Evolutionary conservation across 208 protist species (phyloP).

Genomic region (Angomonas deanei): DNA sequence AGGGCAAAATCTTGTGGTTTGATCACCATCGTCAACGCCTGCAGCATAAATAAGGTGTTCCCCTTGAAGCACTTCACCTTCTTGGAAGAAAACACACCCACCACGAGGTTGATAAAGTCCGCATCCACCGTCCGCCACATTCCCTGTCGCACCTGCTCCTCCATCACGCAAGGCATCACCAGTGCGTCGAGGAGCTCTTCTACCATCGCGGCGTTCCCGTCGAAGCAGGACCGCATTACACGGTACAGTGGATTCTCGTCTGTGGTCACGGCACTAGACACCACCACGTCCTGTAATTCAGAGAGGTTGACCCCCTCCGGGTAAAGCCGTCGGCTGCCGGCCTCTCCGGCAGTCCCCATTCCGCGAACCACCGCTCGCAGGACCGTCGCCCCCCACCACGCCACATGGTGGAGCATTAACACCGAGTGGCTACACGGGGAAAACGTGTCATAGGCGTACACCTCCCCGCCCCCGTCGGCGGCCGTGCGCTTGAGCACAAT

Average conservation of each 20-base stretch:
- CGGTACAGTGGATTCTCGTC: background rate
- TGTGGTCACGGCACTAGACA: too few species aligned
- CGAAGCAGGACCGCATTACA: background rate
- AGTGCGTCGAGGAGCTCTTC: slow-evolving; percentile 55
- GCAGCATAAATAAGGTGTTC: slow-evolving; percentile 49
- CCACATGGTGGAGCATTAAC: background rate
- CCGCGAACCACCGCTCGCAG: background rate
- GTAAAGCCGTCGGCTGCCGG: background rate
- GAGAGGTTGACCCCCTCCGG: too few species aligned
- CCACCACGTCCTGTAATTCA: too few species aligned
- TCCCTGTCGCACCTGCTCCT: slow-evolving; percentile 39
- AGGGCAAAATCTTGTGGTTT: slow-evolving; percentile 44
- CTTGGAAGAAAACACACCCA: slow-evolving; percentile 11
- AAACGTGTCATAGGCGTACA: background rate
- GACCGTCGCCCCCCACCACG: background rate
- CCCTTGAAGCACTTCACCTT: background rate
- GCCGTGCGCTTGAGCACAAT: background rate
- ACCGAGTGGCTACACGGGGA: background rate
- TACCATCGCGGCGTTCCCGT: slow-evolving; percentile 3
- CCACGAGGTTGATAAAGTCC: slow-evolving; percentile 7
- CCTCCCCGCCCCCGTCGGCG: background rate
- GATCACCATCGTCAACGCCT: slow-evolving; percentile 50
- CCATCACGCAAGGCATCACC: slow-evolving; percentile 74
- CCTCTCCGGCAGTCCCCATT: background rate
- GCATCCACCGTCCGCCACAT: slow-evolving; percentile 48